Percentiles rank a stretch among this genome's conserved stretches.
phyloP scores from a whole-genome alignment of 2,329 filamentous ascomycete species.

The Coniochaeta hoffmannii region DNA sequence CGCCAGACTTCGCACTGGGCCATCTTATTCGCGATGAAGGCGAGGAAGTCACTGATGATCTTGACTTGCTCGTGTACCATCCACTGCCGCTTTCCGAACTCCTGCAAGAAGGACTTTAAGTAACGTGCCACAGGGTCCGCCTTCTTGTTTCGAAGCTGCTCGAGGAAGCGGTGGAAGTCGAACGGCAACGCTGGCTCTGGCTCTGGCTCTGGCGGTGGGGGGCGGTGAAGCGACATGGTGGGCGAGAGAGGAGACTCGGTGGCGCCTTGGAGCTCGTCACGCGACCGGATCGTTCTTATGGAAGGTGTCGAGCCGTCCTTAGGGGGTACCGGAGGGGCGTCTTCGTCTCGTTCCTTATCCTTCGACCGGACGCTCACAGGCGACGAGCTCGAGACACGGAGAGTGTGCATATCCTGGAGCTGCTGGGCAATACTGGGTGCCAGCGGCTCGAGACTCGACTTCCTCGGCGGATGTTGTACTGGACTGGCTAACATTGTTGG shows the following conservation, averaged over 20 bases:
- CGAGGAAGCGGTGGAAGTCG: slow-evolving; percentile 94
- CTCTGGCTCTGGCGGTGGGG: slow-evolving; percentile 64
- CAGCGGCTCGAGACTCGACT: slow-evolving; percentile 76
- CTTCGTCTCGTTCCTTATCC: slow-evolving; percentile 33
- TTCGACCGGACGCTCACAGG: slow-evolving; percentile 28
- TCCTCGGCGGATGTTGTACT: slow-evolving; percentile 68
- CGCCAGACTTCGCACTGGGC: slow-evolving; percentile 93
- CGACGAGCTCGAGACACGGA: slow-evolving; percentile 32
- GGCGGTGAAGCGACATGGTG: slow-evolving; percentile 45
- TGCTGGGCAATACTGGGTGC: slow-evolving; percentile 42
- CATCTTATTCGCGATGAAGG: slow-evolving; percentile 99
- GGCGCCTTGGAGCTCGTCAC: slow-evolving; percentile 27
- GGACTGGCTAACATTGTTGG: slow-evolving; percentile 65
- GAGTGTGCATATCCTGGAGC: slow-evolving; percentile 37
- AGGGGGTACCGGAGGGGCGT: slow-evolving; percentile 50
- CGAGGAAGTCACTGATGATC: slow-evolving; percentile 92
- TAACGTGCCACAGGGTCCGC: slow-evolving; percentile 98
- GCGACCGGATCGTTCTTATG: slow-evolving; percentile 15
- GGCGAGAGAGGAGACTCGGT: slow-evolving; percentile 36
- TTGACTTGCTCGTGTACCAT: slow-evolving; percentile 99
- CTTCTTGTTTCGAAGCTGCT: slow-evolving; percentile 90
- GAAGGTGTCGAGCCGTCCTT: slow-evolving; percentile 44
- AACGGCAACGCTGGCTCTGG: slow-evolving; percentile 84
- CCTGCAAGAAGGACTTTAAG: slow-evolving; percentile 84
- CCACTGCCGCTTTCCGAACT: slow-evolving; percentile 98